A percentile compares a stretch with the other conserved stretches of the same genome.
Evolutionary conservation across 2,329 filamentous ascomycete genomes (phyloP).

Genomic region (Chaetomium sp.): DNA sequence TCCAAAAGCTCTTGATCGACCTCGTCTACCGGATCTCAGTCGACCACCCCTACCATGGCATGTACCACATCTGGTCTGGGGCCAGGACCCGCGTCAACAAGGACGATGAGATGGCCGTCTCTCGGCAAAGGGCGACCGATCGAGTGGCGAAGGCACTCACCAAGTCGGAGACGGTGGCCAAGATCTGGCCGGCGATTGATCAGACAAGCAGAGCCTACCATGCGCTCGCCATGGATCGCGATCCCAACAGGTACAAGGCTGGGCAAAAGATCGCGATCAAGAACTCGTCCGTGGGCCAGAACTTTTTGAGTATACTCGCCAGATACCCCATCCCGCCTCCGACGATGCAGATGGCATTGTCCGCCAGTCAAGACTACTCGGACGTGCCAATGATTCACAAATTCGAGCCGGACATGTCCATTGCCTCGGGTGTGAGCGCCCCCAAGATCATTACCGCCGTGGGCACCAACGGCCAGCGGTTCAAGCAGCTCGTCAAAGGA

Average conservation of each 20-base stretch:
- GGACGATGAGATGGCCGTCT: conserved; percentile 73
- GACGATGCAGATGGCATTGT: conserved; percentile 81
- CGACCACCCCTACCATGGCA: conserved; percentile 94
- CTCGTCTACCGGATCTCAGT: conserved; percentile 82
- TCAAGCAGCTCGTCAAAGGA: conserved; percentile 92
- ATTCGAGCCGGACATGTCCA: conserved; percentile 75
- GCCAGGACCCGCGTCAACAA: conserved; percentile 68
- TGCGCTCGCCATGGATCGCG: conserved; percentile 64
- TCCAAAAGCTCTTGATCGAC: conserved; percentile 73
- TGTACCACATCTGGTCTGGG: conserved; percentile 94
- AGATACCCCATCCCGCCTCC: conserved; percentile 79
- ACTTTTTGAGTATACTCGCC: conserved; percentile 63
- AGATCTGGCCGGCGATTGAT: conserved; percentile 71
- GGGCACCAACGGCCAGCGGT: conserved; percentile 74
- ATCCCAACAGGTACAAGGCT: conserved; percentile 66
- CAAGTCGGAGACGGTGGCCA: conserved; percentile 52
- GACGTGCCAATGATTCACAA: conserved; percentile 71
- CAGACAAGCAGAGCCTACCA: conserved; percentile 71
- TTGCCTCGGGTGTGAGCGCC: conserved; percentile 87
- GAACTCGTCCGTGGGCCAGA: conserved; percentile 63
- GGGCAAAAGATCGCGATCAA: conserved; percentile 60
- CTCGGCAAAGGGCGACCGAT: conserved; percentile 72
- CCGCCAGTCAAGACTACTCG: conserved; percentile 72
- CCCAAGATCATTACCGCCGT: conserved; percentile 89
- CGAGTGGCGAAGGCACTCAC: conserved; percentile 65